These are phyloP conservation scores for Venturia oleaginea DNA, from an alignment of 2,329 filamentous ascomycete species.

Conservation along the genomic window DNA sequence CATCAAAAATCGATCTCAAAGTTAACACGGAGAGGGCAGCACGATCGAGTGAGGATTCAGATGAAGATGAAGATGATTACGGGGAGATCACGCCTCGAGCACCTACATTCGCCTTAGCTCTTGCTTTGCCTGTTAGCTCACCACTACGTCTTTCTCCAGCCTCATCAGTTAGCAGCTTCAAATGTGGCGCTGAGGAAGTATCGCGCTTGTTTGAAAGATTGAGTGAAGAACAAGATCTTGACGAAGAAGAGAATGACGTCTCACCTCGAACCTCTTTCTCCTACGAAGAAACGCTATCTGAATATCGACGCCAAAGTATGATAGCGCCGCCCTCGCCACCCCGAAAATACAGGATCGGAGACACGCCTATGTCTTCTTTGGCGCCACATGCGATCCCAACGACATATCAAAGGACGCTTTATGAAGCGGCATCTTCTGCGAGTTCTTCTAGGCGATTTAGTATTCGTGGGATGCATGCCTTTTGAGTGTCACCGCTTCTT, in stretches of 20 bases:
- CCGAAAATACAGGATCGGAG: slow-evolving; percentile 3
- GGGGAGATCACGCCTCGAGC: neutral
- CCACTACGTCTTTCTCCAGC: neutral
- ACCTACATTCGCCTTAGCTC: neutral
- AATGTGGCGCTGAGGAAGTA: neutral
- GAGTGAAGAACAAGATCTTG: neutral
- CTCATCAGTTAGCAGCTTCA: neutral
- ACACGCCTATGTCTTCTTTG: slow-evolving; percentile 6
- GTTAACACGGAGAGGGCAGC: neutral
- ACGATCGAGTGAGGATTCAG: neutral
- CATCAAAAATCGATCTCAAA: neutral
- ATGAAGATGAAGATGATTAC: neutral
- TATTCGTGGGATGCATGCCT: neutral
- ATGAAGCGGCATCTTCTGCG: neutral
- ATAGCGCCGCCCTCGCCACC: neutral
- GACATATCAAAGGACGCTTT: neutral
- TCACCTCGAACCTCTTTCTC: neutral
- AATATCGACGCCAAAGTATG: neutral
- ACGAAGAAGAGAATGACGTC: neutral
- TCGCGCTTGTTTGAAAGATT: neutral
- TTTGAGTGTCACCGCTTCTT: neutral
- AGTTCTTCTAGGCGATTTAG: neutral
- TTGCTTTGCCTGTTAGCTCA: neutral
- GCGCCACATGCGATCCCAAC: neutral
- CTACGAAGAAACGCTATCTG: neutral